A percentile compares a stretch with the other conserved stretches of the same genome.
Evolutionary conservation across 2,329 filamentous ascomycete genomes (phyloP).

Genomic region (Cladosporium sp.): DNA sequence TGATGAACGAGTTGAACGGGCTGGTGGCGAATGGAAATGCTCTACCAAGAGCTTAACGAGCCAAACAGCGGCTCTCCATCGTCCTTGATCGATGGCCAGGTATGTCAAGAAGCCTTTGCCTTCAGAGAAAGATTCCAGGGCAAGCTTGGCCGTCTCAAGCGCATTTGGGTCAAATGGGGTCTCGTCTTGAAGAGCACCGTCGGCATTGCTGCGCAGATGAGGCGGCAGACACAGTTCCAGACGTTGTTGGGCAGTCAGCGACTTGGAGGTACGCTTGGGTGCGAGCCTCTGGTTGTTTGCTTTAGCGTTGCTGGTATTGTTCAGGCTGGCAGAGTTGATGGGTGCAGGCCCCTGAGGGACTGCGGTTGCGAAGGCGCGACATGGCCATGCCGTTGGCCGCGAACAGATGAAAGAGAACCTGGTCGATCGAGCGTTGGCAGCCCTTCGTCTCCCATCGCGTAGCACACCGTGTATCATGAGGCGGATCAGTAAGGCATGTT

Average conservation of each 20-base stretch:
- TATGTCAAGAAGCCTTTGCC: neutral
- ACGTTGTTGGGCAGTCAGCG: constrained; percentile 4
- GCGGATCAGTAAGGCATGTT: neutral
- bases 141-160: neutral
- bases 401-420: constrained; percentile 12
- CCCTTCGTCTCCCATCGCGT: constrained; percentile 8
- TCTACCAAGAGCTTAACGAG: constrained; percentile 41
- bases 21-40: constrained; percentile 16
- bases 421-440: constrained; percentile 5
- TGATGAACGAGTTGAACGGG: neutral
- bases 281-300: neutral
- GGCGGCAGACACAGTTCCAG: constrained; percentile 36
- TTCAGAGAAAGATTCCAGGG: neutral
- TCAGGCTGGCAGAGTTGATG: neutral
- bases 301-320: neutral
- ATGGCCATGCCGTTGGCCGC: constrained; percentile 7
- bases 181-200: neutral
- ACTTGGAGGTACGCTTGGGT: no score
- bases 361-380: neutral
- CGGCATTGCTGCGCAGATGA: constrained; percentile 21
- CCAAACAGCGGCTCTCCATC: constrained; percentile 45
- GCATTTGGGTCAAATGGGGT: neutral
- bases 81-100: constrained; percentile 35
- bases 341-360: constrained; percentile 5
- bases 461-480: constrained; percentile 12